Conservation (phyloP, 208 protist species). For the Acanthamoeba castellanii region DNA sequence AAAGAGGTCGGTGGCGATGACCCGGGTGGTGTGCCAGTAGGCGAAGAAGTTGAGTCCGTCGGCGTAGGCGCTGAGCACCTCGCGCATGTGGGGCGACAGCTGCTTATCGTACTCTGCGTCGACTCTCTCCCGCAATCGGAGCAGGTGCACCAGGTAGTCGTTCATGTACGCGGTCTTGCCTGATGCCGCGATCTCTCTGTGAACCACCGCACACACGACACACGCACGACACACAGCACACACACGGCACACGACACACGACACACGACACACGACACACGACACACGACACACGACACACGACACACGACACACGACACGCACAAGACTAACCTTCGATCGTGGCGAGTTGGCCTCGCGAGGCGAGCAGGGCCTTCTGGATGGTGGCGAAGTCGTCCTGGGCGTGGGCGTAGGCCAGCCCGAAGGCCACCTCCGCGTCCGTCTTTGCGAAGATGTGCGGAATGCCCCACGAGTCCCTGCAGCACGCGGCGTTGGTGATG, state of each 20-base stretch:
- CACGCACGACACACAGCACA: too few relatives aligned
- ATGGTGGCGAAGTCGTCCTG: conserved; percentile 61
- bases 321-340: background rate
- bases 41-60: conserved; percentile 64
- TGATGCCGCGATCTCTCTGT: background rate
- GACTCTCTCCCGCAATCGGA: conserved; percentile 31
- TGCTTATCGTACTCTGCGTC: conserved; percentile 15
- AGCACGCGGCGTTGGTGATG: background rate
- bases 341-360: background rate
- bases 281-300: too few relatives aligned
- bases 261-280: too few relatives aligned
- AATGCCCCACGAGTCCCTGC: conserved; percentile 49
- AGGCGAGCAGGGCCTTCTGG: conserved; percentile 42
- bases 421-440: conserved; percentile 67
- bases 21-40: background rate
- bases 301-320: background rate
- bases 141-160: conserved; percentile 50
- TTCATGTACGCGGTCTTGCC: conserved; percentile 43
- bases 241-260: background rate
- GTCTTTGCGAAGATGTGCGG: conserved; percentile 40
- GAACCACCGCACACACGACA: background rate
- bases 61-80: conserved; percentile 11
- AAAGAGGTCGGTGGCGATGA: background rate
- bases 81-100: conserved; percentile 35
- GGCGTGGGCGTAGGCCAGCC: conserved; percentile 65